Evolutionary conservation across 768 basidiomycete genomes (phyloP), one percentile per base, ranked within the genome.

Genomic region (Lyophyllum atratum): DNA sequence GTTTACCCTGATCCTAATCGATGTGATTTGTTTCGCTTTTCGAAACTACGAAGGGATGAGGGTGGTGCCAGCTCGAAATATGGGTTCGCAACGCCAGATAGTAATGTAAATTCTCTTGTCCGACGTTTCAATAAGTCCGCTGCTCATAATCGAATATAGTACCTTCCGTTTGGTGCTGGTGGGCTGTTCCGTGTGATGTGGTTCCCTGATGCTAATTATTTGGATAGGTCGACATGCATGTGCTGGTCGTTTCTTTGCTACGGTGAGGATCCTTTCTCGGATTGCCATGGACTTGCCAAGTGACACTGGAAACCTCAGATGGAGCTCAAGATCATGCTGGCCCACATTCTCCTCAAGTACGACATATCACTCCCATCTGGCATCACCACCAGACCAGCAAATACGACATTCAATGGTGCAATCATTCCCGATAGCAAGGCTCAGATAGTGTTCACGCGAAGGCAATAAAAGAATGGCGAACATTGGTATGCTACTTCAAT

Each of bases 151-250:
- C 45, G 37, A 53, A 40, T 33, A 45, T 37, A 77, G 74, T 74
- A 71, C 57, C 67, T 76, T 43, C 72, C 73, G n/a, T 77, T 75
- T 61, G 71, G 75, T 60, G 71, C 70, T 56, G 74, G 74, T 74
- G 59, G 49, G 59, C 44, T 11, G 24, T 2, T 40, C 17, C 1
- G 28, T n/a, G 39, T 10, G 15, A 44, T 49, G 29, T 29, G 10
- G 22, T 33, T 11, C 42, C 26, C 45, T 52, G 15, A 28, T 24
- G 11, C 14, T 51, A 26, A 53, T 25, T n/a, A 29, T 14, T 4
- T n/a, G 17, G 12, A 28, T 52, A 75, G 70, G 72, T n/a, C 68
- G 69, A 26, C 71, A 74, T 61, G 70, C 73, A 51, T 76, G 74
- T 63, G 70, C 72, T 46, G 72, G 73, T 22, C 64, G 71, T 43